Evolutionary conservation across 148 eudicot species (phyloP).

Genomic region (Pharnaceum exiguum): DNA sequence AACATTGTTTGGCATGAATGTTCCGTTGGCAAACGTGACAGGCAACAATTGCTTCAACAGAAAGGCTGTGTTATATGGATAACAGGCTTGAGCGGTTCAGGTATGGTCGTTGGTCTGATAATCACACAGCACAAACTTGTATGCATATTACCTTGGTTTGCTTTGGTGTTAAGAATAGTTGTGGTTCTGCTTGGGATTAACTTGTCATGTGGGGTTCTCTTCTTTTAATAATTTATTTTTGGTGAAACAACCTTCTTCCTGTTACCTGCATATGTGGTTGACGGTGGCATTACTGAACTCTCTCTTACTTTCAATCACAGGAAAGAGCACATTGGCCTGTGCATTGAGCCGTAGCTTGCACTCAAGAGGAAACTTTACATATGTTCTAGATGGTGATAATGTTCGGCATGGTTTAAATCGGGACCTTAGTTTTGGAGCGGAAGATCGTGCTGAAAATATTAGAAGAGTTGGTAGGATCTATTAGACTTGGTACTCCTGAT

Average conservation of each 20-base stretch:
- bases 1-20: constrained; percentile 89
- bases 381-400: constrained; percentile 94
- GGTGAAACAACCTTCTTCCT: too few relatives aligned
- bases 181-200: too few relatives aligned
- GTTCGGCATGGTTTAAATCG: constrained; percentile 83
- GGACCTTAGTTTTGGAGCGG: constrained; percentile 74
- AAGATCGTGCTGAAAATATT: constrained; percentile 90
- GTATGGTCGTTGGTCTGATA: constrained; percentile 25
- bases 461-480: constrained; percentile 70
- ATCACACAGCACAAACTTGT: not conserved
- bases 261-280: too few relatives aligned
- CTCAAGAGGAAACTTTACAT: constrained; percentile 71
- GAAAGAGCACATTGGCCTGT: constrained; percentile 93
- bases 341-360: constrained; percentile 73
- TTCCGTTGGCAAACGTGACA: constrained; percentile 64
- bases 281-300: too few relatives aligned
- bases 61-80: constrained; percentile 98
- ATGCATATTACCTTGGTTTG: not conserved
- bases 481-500: not conserved
- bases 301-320: too few relatives aligned
- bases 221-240: too few relatives aligned
- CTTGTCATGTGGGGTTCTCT: too few relatives aligned
- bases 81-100: constrained; percentile 99
- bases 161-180: too few relatives aligned
- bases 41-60: constrained; percentile 73